Base-by-base conservation (phyloP, 163 green algal species). In the Picocystis sp. region DNA sequence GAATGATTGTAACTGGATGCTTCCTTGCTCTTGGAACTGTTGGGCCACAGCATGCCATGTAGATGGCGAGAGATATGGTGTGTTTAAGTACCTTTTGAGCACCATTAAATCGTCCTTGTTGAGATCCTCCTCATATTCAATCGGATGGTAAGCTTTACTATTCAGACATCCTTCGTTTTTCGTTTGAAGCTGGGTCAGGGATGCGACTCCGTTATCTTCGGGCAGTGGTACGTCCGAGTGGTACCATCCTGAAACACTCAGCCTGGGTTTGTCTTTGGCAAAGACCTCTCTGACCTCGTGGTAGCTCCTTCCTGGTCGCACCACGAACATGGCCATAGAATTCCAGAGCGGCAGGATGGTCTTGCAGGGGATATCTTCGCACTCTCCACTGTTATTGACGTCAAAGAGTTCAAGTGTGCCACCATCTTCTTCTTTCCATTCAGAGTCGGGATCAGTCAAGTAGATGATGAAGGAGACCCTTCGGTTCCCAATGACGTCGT, bases 391-490 rank as follows among this genome's bases (percentile, higher is more conserved):
- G 8, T 58, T 14, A 17, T 50, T 29, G 47, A 65, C 38, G 5
- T 73, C 75, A 61, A 87, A 94, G 24, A 94, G 72, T 73, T 92
- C 84, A 57, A 94, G 73, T 11, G 73, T 76, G 11, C 84, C 84
- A 10, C 84, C 84, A 48, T 93, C 80, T 42, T 70, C 63, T 3
- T 58, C 57, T 0, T 48, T 67, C 83, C 83, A 94, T 1, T 49
- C 44, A 8, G 78, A 57, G 29, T 87, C 80, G 0, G 84, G 83
- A 69, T 94, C 83, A 12, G 80, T 87, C 3, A 94, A 71, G 62
- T 94, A 94, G 41, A 94, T 76, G 52, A 94, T 93, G 67, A 76
- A 94, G 0, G 76, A 88, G 43, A 94, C 78, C 1, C 68, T 57
- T 23, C 81, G 69, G 24, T 58, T 74, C 46, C 82, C 81, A 50